Evolutionary conservation across 495 filamentous ascomycete genomes (phyloP).

Genomic region (Aspergillus bertholletiae): DNA sequence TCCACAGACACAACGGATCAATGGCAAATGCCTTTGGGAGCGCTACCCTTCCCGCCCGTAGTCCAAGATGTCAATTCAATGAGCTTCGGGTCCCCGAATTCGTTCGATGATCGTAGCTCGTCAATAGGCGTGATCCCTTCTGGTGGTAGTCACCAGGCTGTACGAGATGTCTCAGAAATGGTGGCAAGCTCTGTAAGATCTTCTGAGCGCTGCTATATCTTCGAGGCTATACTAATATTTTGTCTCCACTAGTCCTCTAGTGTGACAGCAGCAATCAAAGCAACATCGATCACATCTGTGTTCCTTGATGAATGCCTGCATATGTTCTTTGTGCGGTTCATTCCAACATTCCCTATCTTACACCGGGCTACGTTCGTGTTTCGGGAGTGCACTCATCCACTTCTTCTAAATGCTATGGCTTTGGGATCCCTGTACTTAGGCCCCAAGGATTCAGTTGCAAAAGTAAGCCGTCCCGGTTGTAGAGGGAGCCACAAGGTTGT

Average conservation of each 20-base stretch:
- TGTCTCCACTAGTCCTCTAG: conserved; percentile 34
- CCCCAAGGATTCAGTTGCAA: conserved; percentile 41
- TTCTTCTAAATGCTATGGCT: conserved; percentile 47
- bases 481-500: neutral
- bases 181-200: conserved; percentile 41
- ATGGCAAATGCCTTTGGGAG: conserved; percentile 45
- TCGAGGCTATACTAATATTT: conserved; percentile 2
- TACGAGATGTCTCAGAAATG: conserved; percentile 48
- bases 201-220: neutral
- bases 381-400: conserved; percentile 44
- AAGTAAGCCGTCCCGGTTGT: conserved; percentile 11
- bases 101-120: conserved; percentile 35
- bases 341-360: conserved; percentile 47
- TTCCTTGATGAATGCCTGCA: conserved; percentile 48
- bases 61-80: conserved; percentile 33
- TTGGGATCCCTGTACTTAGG: conserved; percentile 48
- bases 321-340: conserved; percentile 50
- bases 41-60: conserved; percentile 37
- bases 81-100: conserved; percentile 32
- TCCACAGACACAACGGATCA: conserved; percentile 39
- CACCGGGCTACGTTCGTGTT: conserved; percentile 49
- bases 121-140: conserved; percentile 39
- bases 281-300: conserved; percentile 45
- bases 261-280: conserved; percentile 45
- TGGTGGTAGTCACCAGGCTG: conserved; percentile 44